Evolutionary conservation across 2,329 filamentous ascomycete genomes (phyloP), one percentile per base, ranked within the genome.

Genomic region (Akanthomyces uredinophilus): DNA sequence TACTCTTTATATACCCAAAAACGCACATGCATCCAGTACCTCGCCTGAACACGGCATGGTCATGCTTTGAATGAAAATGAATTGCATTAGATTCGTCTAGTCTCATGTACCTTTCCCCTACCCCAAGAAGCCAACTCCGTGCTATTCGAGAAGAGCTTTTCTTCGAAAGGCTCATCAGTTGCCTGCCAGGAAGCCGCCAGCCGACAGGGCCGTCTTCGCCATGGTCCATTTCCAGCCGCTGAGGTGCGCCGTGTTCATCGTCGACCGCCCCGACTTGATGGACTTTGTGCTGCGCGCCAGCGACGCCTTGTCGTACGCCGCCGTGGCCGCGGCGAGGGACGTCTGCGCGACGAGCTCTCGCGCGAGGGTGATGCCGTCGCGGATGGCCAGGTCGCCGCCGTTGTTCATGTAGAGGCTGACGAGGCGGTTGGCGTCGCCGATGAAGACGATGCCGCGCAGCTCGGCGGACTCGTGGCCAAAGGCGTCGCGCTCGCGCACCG

Each of bases 381-480:
- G 75, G 35, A 80, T 63, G 0, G 78, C 78, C 62, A 79, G 66
- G 63, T 77, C 79, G 1, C 77, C 77, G 3, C 79, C 79, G 63
- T 76, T 77, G 5, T 78, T 77, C 1, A 77, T 75, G 68, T 78
- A 81, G 0, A 77, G 74, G 46, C 71, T 78, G 16, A 79, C 74
- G 5, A 76, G 76, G 65, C 80, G 78, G 65, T 81, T 80, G 57
- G 72, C 71, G 63, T 81, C 78, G 11, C 78, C 78, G 20, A 80
- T 73, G 59, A 78, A 80, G 22, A 80, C 64, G 22, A 78, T 68
- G 3, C 69, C 64, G 20, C 56, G 43, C 35, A 57, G 53, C 16
- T 63, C 47, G 6, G 60, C 47, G 0, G 32, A 24, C 1, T 56
- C 67, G 60, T 79, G 75, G 3, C 63, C 20, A 59, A 81, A 78